Base-by-base conservation (phyloP, 768 basidiomycete genomes). In the Strobilomyces dryophilus region DNA sequence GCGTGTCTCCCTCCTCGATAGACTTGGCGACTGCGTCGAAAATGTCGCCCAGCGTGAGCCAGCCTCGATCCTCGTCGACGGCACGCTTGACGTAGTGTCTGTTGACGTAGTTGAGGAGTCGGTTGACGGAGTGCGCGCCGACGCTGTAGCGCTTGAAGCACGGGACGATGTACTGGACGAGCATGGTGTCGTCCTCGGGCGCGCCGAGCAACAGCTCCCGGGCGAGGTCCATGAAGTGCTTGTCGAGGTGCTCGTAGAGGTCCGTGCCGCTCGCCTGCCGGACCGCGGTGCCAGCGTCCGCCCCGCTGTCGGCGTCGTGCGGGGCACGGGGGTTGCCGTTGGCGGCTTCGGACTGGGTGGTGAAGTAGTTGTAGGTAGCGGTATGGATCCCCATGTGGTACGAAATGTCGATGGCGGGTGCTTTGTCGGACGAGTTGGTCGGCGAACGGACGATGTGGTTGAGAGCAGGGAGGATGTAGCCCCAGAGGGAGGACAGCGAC, bases 311-410 rank as follows among this genome's bases (percentile, higher is more conserved):
- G 5, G 26, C 18, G 34, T 49, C 55, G 34, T 41, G 46, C 2
- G 53, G 46, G 14, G 58, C 56, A 20, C 58, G 57, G 21, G 68
- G 53, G 39, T 71, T 73, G 45, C 68, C 63, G 39, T 71, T 73
- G 45, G 69, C 63, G 27, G 70, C 68, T 62, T 85, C 84, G 54
- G 73, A 77, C 66, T 81, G 79, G n/a, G 79, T 66, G 49, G 80
- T 81, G 64, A 83, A 81, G 79, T 88, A 89, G 73, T 89, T 87
- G 75, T 90, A 89, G 51, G 83, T 82, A n/a, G 87, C 85, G 18
- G 87, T 87, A 68, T 89, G 86, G 37, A 89, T 84, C 53, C 86
- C 85, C 65, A 85, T 81, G 63, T 89, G 87, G 59, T 87, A 85
- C 26, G 72, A 77, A 51, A 85, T 77, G 58, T 88, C 87, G 60